Evolutionary conservation across 768 basidiomycete species (phyloP).

Genomic region (Butyriboletus loyo): DNA sequence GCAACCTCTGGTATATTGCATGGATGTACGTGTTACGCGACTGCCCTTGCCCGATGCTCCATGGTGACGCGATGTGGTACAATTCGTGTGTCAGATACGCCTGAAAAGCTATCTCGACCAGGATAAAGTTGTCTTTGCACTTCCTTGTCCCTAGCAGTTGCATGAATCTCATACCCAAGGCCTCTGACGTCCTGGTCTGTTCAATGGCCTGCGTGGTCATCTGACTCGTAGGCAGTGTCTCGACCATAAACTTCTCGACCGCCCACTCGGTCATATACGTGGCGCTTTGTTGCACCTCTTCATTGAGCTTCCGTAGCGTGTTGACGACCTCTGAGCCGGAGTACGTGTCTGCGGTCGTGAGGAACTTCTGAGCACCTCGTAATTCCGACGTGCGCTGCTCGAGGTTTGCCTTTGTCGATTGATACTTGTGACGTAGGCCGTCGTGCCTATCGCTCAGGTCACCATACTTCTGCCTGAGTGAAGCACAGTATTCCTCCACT

Average conservation of each 20-base stretch:
- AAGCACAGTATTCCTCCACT: background rate
- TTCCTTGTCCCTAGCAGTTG: conserved; percentile 18
- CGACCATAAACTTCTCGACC: conserved; percentile 36
- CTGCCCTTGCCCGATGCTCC: conserved; percentile 18
- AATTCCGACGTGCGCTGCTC: conserved; percentile 41
- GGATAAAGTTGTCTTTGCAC: conserved; percentile 26
- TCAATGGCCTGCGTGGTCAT: conserved; percentile 3
- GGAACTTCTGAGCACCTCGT: conserved; percentile 41
- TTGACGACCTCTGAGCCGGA: conserved; percentile 44
- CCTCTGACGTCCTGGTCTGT: conserved; percentile 8
- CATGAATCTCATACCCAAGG: conserved; percentile 15
- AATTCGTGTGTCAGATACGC: conserved; percentile 23
- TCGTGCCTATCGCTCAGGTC: conserved; percentile 14
- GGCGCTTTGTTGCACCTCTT: conserved; percentile 44
- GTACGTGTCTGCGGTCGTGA: conserved; percentile 38
- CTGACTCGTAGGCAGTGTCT: conserved; percentile 1
- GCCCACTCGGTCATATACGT: conserved; percentile 44
- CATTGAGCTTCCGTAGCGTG: conserved; percentile 42
- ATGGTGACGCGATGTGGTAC: conserved; percentile 19
- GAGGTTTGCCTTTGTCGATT: conserved; percentile 28
- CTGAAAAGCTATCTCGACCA: conserved; percentile 33
- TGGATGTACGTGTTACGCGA: conserved; percentile 18
- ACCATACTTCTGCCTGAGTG: conserved; percentile 11
- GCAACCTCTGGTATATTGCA: conserved; percentile 32
- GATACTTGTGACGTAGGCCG: conserved; percentile 3